Conservation (phyloP, 2,329 filamentous ascomycete genomes). For the Xylariaceae sp. region DNA sequence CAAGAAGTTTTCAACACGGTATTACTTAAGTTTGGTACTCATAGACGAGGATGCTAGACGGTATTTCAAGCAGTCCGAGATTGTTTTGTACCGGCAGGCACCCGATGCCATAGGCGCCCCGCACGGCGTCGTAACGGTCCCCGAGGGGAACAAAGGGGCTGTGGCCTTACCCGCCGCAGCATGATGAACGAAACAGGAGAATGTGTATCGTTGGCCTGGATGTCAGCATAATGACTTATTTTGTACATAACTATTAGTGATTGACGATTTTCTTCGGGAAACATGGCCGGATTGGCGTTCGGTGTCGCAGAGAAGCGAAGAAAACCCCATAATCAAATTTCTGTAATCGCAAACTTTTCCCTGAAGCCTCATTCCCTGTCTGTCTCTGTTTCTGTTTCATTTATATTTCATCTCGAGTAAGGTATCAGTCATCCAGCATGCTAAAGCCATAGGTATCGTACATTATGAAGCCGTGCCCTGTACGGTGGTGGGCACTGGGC, state of each 20-base stretch:
- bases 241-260: constrained; percentile 27
- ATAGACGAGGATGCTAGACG: constrained; percentile 95
- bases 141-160: constrained; percentile 27
- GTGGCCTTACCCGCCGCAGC: constrained; percentile 26
- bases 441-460: constrained; percentile 21
- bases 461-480: constrained; percentile 13
- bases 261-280: constrained; percentile 17
- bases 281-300: constrained; percentile 30
- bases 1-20: constrained; percentile 98
- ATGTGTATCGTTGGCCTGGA: constrained; percentile 1
- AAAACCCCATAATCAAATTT: constrained; percentile 14
- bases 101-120: constrained; percentile 50
- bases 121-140: constrained; percentile 41
- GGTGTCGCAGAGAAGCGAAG: constrained; percentile 20
- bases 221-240: constrained; percentile 7
- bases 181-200: constrained; percentile 10
- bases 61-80: constrained; percentile 99
- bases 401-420: constrained; percentile 4
- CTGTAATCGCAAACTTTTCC: constrained; percentile 9
- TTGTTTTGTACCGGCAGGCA: constrained; percentile 86
- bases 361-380: constrained; percentile 12
- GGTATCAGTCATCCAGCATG: constrained; percentile 29
- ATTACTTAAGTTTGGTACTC: constrained; percentile 92
- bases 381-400: constrained; percentile 8
- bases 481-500: constrained; percentile 1